phyloP scores from a whole-genome alignment of 306 rosid species.

The Phaseolus lunatus region DNA sequence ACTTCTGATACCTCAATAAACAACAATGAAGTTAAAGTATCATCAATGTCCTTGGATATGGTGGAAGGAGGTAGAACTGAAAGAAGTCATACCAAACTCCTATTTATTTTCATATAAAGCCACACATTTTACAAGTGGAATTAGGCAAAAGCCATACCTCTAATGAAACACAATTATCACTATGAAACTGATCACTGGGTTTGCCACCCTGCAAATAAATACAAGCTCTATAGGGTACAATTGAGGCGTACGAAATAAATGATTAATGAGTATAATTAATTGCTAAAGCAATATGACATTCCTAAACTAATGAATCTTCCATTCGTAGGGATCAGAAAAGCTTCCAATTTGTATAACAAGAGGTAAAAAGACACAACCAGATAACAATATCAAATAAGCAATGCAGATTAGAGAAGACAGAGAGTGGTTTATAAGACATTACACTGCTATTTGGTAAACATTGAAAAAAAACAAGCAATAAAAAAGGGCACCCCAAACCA shows the following conservation, averaged over 20 bases:
- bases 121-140: conserved; percentile 23
- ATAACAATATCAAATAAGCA: conserved; percentile 31
- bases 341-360: conserved; percentile 12
- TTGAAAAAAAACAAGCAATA: conserved; percentile 2
- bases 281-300: conserved; percentile 23
- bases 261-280: neutral
- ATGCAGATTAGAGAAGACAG: neutral
- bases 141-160: conserved; percentile 59
- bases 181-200: conserved; percentile 64
- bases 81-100: conserved; percentile 34
- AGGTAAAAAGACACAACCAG: conserved; percentile 39
- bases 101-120: conserved; percentile 29
- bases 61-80: neutral
- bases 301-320: conserved; percentile 12
- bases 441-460: neutral
- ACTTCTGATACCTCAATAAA: conserved; percentile 28
- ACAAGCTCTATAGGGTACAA: conserved; percentile 24
- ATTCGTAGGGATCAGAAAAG: neutral
- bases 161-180: conserved; percentile 59
- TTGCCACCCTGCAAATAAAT: conserved; percentile 66
- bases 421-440: neutral
- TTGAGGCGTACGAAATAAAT: conserved; percentile 24
- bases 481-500: conserved; percentile 24
- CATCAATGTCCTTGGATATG: neutral
- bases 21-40: conserved; percentile 26